Evolutionary conservation across 352 stramenopile genomes (phyloP), one percentile per base, ranked within the genome.

Genomic region (Peronosclerospora sorghi): DNA sequence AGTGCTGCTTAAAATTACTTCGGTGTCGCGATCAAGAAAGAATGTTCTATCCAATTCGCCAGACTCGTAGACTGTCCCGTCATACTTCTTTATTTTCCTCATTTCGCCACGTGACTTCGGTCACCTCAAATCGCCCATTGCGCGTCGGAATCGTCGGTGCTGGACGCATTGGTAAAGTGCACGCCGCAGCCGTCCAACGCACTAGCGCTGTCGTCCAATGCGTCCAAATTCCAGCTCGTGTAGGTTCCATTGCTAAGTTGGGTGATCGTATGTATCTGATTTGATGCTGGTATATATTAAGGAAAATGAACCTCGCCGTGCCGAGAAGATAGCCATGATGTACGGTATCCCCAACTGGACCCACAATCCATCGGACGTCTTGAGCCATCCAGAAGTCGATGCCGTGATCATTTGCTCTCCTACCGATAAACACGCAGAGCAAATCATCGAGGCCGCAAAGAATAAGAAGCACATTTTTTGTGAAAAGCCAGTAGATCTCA

Each of bases 371-470:
- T 86, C 86, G 35, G 90, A 98, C n/a, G 76, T 98, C 8, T 90
- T 98, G 48, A 68, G 64, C 8, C 73, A 97, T 53, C 85, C 88
- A 0, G 83, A 96, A 10, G 81, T 98, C 26, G 88, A 98, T 62
- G 94, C 91, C 10, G 88, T 98, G 9, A 79, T 95, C 72, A 97
- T 98, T 68, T 98, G 94, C 62, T 98, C 91, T 9, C 94, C 94
- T 2, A 97, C 86, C 13, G 62, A 80, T 21, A 87, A 75, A 41
- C 94, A 98, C 70, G 94, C 92, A 10, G 79, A 96, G 51, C 94
- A 97, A 70, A 97, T 97, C 57, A 91, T 96, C 32, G 78, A 86
- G 24, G 88, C 82, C 17, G 93, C 93, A 13, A 75, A 73, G 10
- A 75, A 91, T 51, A 83, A 84, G 35, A 98, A 98, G 61, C 78